phyloP scores from a whole-genome alignment of 768 basidiomycete genomes.

The Daedaleopsis nitida region DNA sequence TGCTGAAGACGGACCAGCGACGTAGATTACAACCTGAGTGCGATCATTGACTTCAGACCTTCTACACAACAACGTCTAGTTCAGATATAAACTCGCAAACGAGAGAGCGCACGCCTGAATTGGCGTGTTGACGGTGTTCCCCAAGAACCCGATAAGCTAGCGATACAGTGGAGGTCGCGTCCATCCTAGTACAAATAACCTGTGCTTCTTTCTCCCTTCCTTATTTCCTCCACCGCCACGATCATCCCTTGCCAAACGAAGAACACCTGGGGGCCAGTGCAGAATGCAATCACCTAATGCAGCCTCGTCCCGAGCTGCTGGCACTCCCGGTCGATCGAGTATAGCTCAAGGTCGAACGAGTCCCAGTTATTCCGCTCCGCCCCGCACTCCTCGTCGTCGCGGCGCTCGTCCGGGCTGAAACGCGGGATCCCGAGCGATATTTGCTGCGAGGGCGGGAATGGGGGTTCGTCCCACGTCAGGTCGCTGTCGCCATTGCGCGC shows the following conservation, averaged over 20 bases:
- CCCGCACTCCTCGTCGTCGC: background rate
- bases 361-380: background rate
- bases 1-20: too few species aligned
- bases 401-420: background rate
- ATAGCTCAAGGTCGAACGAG: slow-evolving; percentile 28
- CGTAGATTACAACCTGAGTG: too few species aligned
- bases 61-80: too few species aligned
- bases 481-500: slow-evolving; percentile 11
- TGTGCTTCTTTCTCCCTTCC: background rate
- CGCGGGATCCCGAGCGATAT: background rate
- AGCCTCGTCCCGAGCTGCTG: slow-evolving; percentile 28
- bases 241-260: too few species aligned
- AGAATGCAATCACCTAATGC: slow-evolving; percentile 4
- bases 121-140: background rate
- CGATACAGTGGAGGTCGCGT: slow-evolving; percentile 12
- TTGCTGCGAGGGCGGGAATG: background rate
- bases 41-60: too few species aligned
- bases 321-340: slow-evolving; percentile 28
- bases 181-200: slow-evolving; percentile 14
- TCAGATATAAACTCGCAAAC: too few species aligned
- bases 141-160: slow-evolving; percentile 11
- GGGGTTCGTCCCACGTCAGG: slow-evolving; percentile 13
- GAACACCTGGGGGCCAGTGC: too few species aligned
- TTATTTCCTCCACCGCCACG: background rate
- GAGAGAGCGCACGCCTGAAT: too few species aligned